phyloP scores from a whole-genome alignment of 495 filamentous ascomycete genomes.

The Annulohypoxylon nitens region DNA sequence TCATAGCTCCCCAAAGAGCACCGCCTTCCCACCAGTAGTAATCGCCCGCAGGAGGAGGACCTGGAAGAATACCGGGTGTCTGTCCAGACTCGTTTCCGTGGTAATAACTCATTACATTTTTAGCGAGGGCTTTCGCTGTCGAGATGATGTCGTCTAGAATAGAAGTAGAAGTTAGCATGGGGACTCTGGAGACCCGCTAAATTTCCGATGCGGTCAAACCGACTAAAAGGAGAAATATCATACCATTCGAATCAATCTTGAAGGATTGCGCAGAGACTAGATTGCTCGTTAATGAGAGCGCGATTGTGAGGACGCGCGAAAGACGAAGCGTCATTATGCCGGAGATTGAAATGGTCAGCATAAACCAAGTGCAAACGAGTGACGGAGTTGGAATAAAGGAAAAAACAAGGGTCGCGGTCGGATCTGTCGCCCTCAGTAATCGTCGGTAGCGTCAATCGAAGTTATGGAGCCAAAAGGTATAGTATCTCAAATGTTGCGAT shows the following conservation, averaged over 20 bases:
- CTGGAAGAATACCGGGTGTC: slow-evolving; percentile 74
- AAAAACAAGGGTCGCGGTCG: slow-evolving; percentile 16
- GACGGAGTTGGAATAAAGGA: slow-evolving; percentile 30
- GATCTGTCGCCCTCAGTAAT: slow-evolving; percentile 8
- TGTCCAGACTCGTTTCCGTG: slow-evolving; percentile 67
- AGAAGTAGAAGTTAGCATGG: slow-evolving; percentile 28
- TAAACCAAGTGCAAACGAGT: slow-evolving; percentile 34
- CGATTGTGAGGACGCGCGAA: slow-evolving; percentile 30
- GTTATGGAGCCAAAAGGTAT: slow-evolving; percentile 2
- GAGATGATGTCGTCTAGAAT: slow-evolving; percentile 64
- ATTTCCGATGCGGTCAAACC: not conserved
- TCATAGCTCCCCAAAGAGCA: slow-evolving; percentile 67
- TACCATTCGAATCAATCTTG: slow-evolving; percentile 48
- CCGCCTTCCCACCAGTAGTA: slow-evolving; percentile 72
- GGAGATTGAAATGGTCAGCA: slow-evolving; percentile 13
- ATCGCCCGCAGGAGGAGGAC: slow-evolving; percentile 62
- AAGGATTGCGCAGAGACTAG: slow-evolving; percentile 42
- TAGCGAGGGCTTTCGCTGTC: slow-evolving; percentile 68
- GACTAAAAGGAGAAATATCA: slow-evolving; percentile 3
- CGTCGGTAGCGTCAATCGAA: slow-evolving; percentile 6
- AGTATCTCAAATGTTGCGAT: not conserved
- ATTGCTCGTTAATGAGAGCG: slow-evolving; percentile 30
- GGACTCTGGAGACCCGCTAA: not conserved
- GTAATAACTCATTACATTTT: slow-evolving; percentile 71
- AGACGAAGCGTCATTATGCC: slow-evolving; percentile 37